These are phyloP conservation scores for Tuber calosporum DNA, from an alignment of 495 filamentous ascomycete genomes.

Conservation along the genomic window DNA sequence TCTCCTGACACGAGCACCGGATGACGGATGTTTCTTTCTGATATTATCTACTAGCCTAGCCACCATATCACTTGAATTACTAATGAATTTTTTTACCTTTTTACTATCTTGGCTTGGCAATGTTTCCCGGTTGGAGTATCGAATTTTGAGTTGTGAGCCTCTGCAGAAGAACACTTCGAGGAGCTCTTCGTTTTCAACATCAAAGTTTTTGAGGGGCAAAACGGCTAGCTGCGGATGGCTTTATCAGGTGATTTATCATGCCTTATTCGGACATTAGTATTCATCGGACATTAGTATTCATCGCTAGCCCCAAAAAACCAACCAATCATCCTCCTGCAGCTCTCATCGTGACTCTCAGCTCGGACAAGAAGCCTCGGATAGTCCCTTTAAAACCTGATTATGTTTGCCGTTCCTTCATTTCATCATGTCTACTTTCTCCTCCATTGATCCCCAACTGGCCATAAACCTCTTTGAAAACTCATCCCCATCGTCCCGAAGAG, in stretches of 20 bases:
- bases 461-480: constrained; percentile 13
- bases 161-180: not conserved
- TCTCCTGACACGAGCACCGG: not conserved
- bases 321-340: not conserved
- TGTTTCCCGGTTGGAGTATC: not conserved
- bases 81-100: not conserved
- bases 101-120: not conserved
- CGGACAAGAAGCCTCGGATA: not conserved
- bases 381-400: not conserved
- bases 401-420: not conserved
- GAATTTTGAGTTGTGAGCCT: not conserved
- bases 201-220: not conserved
- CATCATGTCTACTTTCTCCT: not conserved
- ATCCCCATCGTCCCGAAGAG: constrained; percentile 11
- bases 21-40: not conserved
- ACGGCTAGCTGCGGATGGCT: not conserved
- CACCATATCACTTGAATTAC: not conserved
- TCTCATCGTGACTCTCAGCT: not conserved
- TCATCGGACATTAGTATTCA: not conserved
- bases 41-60: not conserved
- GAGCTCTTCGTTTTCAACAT: not conserved
- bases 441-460: not conserved
- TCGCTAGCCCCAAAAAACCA: not conserved
- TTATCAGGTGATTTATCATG: constrained; percentile 3
- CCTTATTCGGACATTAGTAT: not conserved